phyloP scores from a whole-genome alignment of 2,329 filamentous ascomycete genomes.

The Fusarium azukiicola region DNA sequence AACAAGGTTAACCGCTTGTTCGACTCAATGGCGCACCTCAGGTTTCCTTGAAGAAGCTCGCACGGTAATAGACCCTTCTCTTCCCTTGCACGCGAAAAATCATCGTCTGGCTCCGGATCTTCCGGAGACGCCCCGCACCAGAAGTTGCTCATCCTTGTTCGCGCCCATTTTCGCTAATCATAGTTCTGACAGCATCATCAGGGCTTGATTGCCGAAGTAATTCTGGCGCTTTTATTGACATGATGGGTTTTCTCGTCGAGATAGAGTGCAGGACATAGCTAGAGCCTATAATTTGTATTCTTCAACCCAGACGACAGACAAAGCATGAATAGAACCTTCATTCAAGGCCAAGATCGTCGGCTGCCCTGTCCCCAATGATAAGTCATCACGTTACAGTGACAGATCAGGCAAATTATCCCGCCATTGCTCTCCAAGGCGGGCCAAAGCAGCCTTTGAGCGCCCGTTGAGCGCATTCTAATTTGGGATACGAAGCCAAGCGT shows the following conservation, averaged over 20 bases:
- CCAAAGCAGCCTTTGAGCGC: neutral
- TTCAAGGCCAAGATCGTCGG: neutral
- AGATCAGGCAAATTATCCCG: conserved; percentile 1
- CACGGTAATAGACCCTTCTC: neutral
- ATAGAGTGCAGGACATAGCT: neutral
- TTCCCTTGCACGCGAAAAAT: neutral
- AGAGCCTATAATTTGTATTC: no score
- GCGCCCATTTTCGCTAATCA: neutral
- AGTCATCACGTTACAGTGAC: neutral
- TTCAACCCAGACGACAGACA: neutral
- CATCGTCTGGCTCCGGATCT: neutral
- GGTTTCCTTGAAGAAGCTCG: neutral
- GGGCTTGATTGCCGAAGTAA: conserved; percentile 1
- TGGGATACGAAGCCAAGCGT: conserved; percentile 14
- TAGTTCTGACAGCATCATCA: conserved; percentile 1
- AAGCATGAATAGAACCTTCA: neutral
- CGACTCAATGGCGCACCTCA: neutral
- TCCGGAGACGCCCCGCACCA: conserved; percentile 1
- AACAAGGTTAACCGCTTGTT: no score
- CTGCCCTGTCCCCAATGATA: neutral
- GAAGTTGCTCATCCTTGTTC: neutral
- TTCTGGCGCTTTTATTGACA: neutral
- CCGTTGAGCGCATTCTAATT: conserved; percentile 10
- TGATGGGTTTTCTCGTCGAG: neutral
- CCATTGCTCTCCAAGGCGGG: neutral